Conservation (phyloP, 441 rosid species). For the Mallotus japonicus region DNA sequence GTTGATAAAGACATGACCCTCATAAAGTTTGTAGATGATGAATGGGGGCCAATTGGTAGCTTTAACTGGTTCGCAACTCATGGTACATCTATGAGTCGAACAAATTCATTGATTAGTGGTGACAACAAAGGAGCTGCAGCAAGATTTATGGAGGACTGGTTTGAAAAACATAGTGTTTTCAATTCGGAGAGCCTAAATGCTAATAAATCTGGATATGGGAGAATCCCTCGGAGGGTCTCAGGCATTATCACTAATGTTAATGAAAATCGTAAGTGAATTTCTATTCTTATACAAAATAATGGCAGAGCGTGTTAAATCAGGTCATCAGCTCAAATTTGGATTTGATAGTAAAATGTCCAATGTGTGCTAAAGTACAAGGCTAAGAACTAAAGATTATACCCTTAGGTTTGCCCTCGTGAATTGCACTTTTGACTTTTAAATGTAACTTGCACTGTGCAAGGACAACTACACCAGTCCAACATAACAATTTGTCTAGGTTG, state of each 20-base stretch:
- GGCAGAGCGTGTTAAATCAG: background rate
- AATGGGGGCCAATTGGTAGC: conserved; percentile 87
- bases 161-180: conserved; percentile 37
- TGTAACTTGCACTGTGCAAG: background rate
- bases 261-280: conserved; percentile 52
- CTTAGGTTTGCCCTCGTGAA: background rate
- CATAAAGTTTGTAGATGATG: conserved; percentile 79
- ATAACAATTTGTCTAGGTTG: background rate
- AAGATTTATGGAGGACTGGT: conserved; percentile 92
- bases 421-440: background rate
- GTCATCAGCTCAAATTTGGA: background rate
- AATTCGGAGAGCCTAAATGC: conserved; percentile 5
- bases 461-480: background rate
- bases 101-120: conserved; percentile 90
- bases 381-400: background rate
- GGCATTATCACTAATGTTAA: conserved; percentile 43
- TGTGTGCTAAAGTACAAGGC: background rate
- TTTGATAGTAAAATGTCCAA: background rate
- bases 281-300: background rate
- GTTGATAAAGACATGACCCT: conserved; percentile 97
- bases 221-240: conserved; percentile 70
- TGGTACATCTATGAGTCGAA: conserved; percentile 95
- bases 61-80: conserved; percentile 97
- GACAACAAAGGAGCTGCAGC: conserved; percentile 98
- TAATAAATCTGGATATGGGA: conserved; percentile 35